Evolutionary conservation across 2,329 filamentous ascomycete species (phyloP), one percentile per base, ranked within the genome.

Genomic region (Alternaria triticimaculans): DNA sequence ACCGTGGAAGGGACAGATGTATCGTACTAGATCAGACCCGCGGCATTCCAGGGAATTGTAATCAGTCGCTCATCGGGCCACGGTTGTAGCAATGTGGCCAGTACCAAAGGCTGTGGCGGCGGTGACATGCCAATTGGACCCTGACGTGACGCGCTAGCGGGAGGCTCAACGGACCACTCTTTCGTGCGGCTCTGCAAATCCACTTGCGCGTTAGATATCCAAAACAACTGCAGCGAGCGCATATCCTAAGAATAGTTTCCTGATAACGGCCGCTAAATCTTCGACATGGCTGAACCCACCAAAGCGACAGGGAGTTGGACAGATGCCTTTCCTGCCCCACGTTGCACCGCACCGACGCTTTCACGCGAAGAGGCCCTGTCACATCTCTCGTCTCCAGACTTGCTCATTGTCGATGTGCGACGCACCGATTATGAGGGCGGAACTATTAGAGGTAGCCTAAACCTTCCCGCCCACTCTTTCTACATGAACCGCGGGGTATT

Each of bases 381-480:
- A 57, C 55, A 64, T 21, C 66, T 78, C 30, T 76, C 76, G 68
- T 83, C 72, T 68, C 78, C 65, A 68, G 67, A 73, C 43, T 70
- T 83, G 56, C 80, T 84, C 44, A 71, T 83, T 54, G 74, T 84
- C 12, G 82, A 84, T 65, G 80, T 84, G 30, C 80, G 83, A 21
- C 76, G 82, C 43, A 84, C 78, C n/a, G 83, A 84, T 70, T 84
- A 82, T 64, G 80, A 82, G 58, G 83, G 83, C 37, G 83, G 82
- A 14, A 72, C 76, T 6, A 82, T 84, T 51, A 74, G 77, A 23
- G 82, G 82, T n/a, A 82, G 80, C 66, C 69, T 84, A 30, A 84
- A 84, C 62, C 74, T 84, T 44, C 83, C 83, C n/a, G 83, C 83
- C 0, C 82, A 84, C 54, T 80, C 78, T 44, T 84, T 84, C 73